phyloP scores from a whole-genome alignment of 768 basidiomycete species.

The Pleurotus citrinopileatus region DNA sequence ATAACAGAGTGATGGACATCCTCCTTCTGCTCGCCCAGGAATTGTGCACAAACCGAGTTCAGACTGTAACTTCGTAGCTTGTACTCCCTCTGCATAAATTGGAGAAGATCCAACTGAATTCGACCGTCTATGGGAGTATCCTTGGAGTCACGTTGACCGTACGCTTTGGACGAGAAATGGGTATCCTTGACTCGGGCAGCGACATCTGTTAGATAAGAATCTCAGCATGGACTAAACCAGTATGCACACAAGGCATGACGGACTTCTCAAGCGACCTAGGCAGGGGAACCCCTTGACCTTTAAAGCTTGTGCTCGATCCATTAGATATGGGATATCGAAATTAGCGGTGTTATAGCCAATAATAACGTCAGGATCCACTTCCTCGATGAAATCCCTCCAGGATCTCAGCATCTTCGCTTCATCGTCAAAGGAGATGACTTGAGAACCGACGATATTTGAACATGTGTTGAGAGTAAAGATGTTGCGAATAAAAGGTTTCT shows the following conservation, averaged over 20 bases:
- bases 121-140: constrained; percentile 89
- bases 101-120: constrained; percentile 91
- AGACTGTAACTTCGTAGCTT: constrained; percentile 96
- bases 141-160: constrained; percentile 95
- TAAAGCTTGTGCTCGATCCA: constrained; percentile 87
- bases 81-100: constrained; percentile 98
- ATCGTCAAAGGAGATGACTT: constrained; percentile 80
- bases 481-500: constrained; percentile 92
- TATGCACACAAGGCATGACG: constrained; percentile 11
- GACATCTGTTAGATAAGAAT: constrained; percentile 42
- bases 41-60: constrained; percentile 97
- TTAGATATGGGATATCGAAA: constrained; percentile 96
- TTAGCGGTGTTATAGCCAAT: constrained; percentile 94
- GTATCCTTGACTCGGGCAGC: constrained; percentile 86
- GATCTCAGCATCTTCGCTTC: constrained; percentile 70
- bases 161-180: constrained; percentile 97
- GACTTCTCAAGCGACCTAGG: constrained; percentile 77
- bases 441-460: constrained; percentile 95
- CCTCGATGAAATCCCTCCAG: constrained; percentile 90
- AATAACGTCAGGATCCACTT: constrained; percentile 92
- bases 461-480: constrained; percentile 95
- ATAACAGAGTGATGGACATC: constrained; percentile 99
- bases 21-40: constrained; percentile 98
- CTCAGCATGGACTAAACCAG: constrained; percentile 9
- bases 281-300: constrained; percentile 67